Percentiles rank a stretch among this genome's conserved stretches.
Evolutionary conservation across 148 eudicot genomes (phyloP).

Genomic region (Heliamphora exappendiculata): DNA sequence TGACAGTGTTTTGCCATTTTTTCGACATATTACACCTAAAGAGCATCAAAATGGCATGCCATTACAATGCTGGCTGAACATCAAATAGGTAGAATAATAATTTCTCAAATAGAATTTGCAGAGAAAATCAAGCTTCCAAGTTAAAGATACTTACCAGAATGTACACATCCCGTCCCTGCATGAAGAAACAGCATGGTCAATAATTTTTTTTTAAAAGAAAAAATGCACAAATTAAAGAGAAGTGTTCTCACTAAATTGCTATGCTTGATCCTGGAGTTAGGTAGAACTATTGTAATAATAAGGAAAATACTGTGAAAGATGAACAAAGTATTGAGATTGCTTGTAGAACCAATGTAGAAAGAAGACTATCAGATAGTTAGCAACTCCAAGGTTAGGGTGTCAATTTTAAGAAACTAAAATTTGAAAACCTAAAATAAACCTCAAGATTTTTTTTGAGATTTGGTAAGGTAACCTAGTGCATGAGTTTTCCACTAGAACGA

Average conservation of each 20-base stretch:
- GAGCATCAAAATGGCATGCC: not conserved
- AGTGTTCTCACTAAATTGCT: not conserved
- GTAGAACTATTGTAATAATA: not conserved
- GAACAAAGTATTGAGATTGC: not conserved
- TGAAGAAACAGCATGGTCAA: conserved; percentile 19
- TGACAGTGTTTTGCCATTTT: no score
- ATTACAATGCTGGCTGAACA: not conserved
- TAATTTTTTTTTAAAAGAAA: not conserved
- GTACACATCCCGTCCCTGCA: conserved; percentile 94
- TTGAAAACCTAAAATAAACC: not conserved
- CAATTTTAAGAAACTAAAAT: not conserved
- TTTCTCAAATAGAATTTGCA: conserved; percentile 1
- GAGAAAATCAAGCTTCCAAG: conserved; percentile 17
- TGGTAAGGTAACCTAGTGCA: no score
- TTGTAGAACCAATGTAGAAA: not conserved
- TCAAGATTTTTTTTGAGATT: not conserved
- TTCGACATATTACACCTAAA: no score
- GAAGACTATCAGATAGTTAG: not conserved
- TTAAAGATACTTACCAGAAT: conserved; percentile 64
- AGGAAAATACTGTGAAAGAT: not conserved
- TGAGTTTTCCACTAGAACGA: no score
- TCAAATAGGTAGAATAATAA: not conserved
- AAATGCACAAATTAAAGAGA: conserved; percentile 8
- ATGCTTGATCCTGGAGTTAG: not conserved
- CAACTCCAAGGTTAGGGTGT: not conserved